Percentiles rank a stretch among this genome's conserved stretches.
Conservation (phyloP, 2,329 filamentous ascomycete genomes). For the Monilinia polystroma region DNA sequence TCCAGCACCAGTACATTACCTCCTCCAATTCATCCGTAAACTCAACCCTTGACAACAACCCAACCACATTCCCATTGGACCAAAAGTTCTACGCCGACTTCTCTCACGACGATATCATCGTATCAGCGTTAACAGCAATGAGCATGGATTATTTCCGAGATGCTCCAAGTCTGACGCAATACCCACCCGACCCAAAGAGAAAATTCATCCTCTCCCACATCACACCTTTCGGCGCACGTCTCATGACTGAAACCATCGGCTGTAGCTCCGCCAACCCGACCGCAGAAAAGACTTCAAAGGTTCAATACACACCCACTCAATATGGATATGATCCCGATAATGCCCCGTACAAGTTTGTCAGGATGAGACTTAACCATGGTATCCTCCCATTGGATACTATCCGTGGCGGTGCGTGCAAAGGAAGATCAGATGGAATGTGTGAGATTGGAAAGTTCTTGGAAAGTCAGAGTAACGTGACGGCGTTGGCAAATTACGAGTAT, state of each 20-base stretch:
- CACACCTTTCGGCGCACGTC: slow-evolving; percentile 54
- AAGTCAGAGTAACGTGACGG: slow-evolving; percentile 22
- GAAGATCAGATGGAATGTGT: slow-evolving; percentile 48
- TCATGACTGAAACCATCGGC: slow-evolving; percentile 56
- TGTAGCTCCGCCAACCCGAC: slow-evolving; percentile 46
- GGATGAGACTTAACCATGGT: slow-evolving; percentile 51
- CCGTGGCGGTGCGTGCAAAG: slow-evolving; percentile 47
- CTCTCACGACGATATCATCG: slow-evolving; percentile 85
- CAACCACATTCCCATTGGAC: slow-evolving; percentile 69
- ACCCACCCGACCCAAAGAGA: slow-evolving; percentile 46
- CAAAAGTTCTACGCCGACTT: slow-evolving; percentile 78
- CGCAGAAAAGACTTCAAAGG: slow-evolving; percentile 43
- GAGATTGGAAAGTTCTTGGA: slow-evolving; percentile 44
- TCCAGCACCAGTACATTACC: slow-evolving; percentile 64
- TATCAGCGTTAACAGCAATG: slow-evolving; percentile 57
- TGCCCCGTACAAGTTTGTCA: slow-evolving; percentile 48
- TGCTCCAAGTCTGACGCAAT: slow-evolving; percentile 45
- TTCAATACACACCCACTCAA: slow-evolving; percentile 45
- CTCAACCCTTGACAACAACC: slow-evolving; percentile 66
- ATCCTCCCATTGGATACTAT: slow-evolving; percentile 50
- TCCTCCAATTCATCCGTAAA: slow-evolving; percentile 74
- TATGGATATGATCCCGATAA: slow-evolving; percentile 48
- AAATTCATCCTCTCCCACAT: slow-evolving; percentile 51
- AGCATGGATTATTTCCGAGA: slow-evolving; percentile 55
- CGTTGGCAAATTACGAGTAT: slow-evolving; percentile 25